Conservation (phyloP, 2,329 filamentous ascomycete genomes). For the Amauroascus niger region DNA sequence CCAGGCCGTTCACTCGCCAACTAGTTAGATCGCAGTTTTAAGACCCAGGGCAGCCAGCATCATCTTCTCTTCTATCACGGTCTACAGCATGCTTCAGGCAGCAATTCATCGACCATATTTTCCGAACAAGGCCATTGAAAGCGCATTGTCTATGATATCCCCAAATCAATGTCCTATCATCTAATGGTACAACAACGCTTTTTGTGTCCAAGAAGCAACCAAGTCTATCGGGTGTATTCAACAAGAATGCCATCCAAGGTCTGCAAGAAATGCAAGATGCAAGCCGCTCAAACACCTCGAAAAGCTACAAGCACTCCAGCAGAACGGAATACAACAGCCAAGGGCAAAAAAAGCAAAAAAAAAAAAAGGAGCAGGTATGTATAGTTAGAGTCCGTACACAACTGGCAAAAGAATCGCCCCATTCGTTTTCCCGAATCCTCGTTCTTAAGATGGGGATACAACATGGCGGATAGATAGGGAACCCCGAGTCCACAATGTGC, state of each 20-base stretch:
- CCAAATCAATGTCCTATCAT: not conserved
- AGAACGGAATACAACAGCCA: too few relatives aligned
- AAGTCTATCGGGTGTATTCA: conserved; percentile 8
- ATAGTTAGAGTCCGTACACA: too few relatives aligned
- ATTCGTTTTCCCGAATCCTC: not conserved
- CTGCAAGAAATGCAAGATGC: conserved; percentile 7
- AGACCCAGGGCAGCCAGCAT: too few relatives aligned
- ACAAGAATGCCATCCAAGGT: conserved; percentile 1
- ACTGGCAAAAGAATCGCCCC: too few relatives aligned
- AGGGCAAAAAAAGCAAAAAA: not conserved
- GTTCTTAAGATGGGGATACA: not conserved
- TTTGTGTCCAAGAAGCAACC: conserved; percentile 6
- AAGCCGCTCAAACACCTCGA: conserved; percentile 9
- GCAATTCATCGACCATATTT: not conserved
- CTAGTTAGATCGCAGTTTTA: too few relatives aligned
- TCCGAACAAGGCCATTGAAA: not conserved
- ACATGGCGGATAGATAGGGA: not conserved
- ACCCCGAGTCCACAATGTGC: not conserved
- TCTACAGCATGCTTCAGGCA: too few relatives aligned
- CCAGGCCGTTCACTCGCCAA: too few relatives aligned
- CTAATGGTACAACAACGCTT: not conserved
- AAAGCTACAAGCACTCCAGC: not conserved
- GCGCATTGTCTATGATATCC: not conserved
- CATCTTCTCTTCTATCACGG: too few relatives aligned
- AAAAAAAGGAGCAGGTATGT: conserved; percentile 1